Evolutionary conservation across 441 rosid genomes (phyloP).

Genomic region (Euphorbia corollata): DNA sequence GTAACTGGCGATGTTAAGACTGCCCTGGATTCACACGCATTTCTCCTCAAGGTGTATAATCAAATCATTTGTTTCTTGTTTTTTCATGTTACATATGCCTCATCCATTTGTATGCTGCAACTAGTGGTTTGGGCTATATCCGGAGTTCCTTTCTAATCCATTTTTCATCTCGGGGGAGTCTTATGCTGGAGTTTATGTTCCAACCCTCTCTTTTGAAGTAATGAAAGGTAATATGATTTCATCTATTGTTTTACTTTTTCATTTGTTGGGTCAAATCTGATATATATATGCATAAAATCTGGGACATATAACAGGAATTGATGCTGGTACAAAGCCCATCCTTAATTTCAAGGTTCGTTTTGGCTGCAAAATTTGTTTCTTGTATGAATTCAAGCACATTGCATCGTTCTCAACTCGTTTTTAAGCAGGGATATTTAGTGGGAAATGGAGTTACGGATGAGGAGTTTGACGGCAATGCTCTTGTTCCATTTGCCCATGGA

Average conservation of each 20-base stretch:
- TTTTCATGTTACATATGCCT: conserved; percentile 12
- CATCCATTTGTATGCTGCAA: conserved; percentile 16
- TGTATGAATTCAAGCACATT: conserved; percentile 9
- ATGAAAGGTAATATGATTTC: conserved; percentile 43
- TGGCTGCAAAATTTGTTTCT: background rate
- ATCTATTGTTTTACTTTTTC: conserved; percentile 2
- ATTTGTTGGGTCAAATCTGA: conserved; percentile 11
- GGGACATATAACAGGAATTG: conserved; percentile 29
- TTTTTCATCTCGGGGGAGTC: conserved; percentile 84
- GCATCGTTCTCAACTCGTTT: conserved; percentile 7
- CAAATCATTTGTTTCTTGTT: conserved; percentile 10
- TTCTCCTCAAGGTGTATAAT: conserved; percentile 54
- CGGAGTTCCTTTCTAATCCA: conserved; percentile 71
- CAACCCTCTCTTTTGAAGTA: conserved; percentile 65
- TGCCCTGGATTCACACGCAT: conserved; percentile 58
- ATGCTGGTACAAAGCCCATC: conserved; percentile 42
- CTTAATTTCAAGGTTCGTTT: conserved; percentile 60
- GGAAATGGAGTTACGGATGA: conserved; percentile 79
- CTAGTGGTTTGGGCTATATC: conserved; percentile 78
- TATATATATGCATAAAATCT: background rate
- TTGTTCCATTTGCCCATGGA: conserved; percentile 79
- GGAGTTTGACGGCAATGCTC: conserved; percentile 63
- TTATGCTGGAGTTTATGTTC: conserved; percentile 82
- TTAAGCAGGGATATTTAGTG: conserved; percentile 66
- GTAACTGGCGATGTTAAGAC: conserved; percentile 52